phyloP scores from a whole-genome alignment of 305 asterid species.

The Fraxinus velutina region DNA sequence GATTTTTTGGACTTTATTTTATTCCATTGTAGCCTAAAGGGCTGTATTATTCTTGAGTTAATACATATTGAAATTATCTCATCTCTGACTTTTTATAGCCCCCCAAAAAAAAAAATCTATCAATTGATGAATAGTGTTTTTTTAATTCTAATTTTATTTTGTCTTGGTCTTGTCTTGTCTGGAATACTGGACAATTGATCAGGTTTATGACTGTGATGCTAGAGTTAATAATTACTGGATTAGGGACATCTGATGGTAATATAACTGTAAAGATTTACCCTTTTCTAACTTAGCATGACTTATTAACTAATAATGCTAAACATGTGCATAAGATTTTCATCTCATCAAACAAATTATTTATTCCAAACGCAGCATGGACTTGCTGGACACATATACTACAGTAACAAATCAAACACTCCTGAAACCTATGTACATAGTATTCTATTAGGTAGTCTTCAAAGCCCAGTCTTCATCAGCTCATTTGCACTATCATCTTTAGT shows the following conservation, averaged over 20 bases:
- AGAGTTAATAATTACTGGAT: constrained; percentile 13
- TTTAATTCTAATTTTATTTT: not conserved
- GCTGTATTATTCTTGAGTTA: not conserved
- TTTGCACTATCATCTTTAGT: constrained; percentile 24
- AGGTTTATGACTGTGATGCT: constrained; percentile 6
- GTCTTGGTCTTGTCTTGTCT: not conserved
- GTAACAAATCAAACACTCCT: constrained; percentile 8
- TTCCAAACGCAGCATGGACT: not conserved
- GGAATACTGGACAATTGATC: not conserved
- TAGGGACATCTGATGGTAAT: not conserved
- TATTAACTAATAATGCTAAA: constrained; percentile 15
- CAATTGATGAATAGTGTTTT: not conserved
- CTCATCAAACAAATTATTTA: not conserved
- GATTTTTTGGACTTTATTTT: not conserved
- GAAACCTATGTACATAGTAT: constrained; percentile 4
- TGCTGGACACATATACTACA: constrained; percentile 12
- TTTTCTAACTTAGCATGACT: not conserved
- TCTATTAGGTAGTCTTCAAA: constrained; percentile 4
- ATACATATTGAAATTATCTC: not conserved
- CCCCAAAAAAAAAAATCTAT: not conserved
- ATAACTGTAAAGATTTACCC: not conserved
- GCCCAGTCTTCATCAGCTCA: constrained; percentile 12
- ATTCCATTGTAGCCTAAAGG: not conserved
- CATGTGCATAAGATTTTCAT: not conserved
- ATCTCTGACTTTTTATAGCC: not conserved